Percentiles rank a stretch among this genome's conserved stretches.
phyloP scores from a whole-genome alignment of 768 basidiomycete species.

The Collybiopsis confluens region DNA sequence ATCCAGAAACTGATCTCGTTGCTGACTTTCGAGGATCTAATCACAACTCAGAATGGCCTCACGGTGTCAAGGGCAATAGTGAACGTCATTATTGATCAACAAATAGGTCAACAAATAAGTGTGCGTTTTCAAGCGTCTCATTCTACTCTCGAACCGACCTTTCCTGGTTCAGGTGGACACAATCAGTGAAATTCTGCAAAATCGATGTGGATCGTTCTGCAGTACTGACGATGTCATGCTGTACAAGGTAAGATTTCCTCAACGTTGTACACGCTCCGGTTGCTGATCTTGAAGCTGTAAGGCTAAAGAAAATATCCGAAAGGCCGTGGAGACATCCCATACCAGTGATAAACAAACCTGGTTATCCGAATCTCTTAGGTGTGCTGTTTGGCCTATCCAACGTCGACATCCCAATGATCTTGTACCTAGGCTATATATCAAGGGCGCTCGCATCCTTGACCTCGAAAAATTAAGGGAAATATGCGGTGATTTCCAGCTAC shows the following conservation, averaged over 20 bases:
- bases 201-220: slow-evolving; percentile 95
- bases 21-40: slow-evolving; percentile 82
- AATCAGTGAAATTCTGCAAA: slow-evolving; percentile 91
- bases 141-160: slow-evolving; percentile 12
- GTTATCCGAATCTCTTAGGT: slow-evolving; percentile 87
- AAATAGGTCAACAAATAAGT: slow-evolving; percentile 94
- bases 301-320: slow-evolving; percentile 92
- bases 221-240: slow-evolving; percentile 97
- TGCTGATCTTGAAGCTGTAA: slow-evolving; percentile 23
- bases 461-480: slow-evolving; percentile 84
- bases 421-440: slow-evolving; percentile 69
- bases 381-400: slow-evolving; percentile 12
- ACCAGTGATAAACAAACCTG: slow-evolving; percentile 70
- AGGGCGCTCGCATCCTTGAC: slow-evolving; percentile 81
- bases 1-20: slow-evolving; percentile 63
- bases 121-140: slow-evolving; percentile 39
- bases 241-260: slow-evolving; percentile 68
- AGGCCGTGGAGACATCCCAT: slow-evolving; percentile 79
- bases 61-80: slow-evolving; percentile 87
- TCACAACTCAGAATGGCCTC: slow-evolving; percentile 82
- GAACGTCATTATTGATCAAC: slow-evolving; percentile 95
- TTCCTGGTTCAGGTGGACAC: slow-evolving; percentile 81
- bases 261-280: slow-evolving; percentile 1
- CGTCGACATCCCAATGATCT: background rate
- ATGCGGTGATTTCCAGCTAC: slow-evolving; percentile 81